Evolutionary conservation across 495 filamentous ascomycete species (phyloP), one percentile per base, ranked within the genome.

Genomic region (Bacidia gigantensis): DNA sequence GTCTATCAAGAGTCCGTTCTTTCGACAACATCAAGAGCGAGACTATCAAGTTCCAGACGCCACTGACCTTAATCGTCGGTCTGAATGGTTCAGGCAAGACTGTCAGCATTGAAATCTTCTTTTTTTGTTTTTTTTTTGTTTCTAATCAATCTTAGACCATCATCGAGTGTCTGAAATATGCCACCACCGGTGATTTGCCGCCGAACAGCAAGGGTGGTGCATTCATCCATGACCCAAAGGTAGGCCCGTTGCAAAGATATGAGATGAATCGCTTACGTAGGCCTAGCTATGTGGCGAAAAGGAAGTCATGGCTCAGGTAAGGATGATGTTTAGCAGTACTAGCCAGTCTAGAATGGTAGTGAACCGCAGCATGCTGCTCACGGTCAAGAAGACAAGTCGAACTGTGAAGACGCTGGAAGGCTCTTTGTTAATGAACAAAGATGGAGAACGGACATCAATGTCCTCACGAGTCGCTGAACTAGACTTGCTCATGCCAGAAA

Each of bases 101-200:
- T 43, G 77, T 80, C 67, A 20, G 69, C 59, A 14, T 20, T 35
- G 29, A n/a, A n/a, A n/a, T n/a, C n/a, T n/a, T n/a, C 24, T 0
- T 11, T 21, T 32, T 11, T 11, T 20, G 23, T 9, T 9, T 35
- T 46, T 14, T 53, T 26, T 10, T 18, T 7, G 7, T 9, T 26
- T 18, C 42, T 20, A 45, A 51, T 35, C 50, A 22, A 51, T 24
- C 46, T 42, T 57, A 83, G 78, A 97, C 93, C 43, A 95, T 98
- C 64, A 97, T 98, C 68, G 92, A 98, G 65, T 95, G 92, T 63
- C 87, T 98, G 59, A 96, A 96, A 64, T 98, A 95, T 83, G 89
- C 84, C 42, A 95, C 93, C 26, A 96, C 89, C 11, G 92, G 92
- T 48, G 84, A 94, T 55, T 75, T 95, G 1, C 92, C 92, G 22